A percentile compares a stretch with the other conserved stretches of the same genome.
Conservation (phyloP, 352 stramenopile genomes). For the Phytophthora parvispora region DNA sequence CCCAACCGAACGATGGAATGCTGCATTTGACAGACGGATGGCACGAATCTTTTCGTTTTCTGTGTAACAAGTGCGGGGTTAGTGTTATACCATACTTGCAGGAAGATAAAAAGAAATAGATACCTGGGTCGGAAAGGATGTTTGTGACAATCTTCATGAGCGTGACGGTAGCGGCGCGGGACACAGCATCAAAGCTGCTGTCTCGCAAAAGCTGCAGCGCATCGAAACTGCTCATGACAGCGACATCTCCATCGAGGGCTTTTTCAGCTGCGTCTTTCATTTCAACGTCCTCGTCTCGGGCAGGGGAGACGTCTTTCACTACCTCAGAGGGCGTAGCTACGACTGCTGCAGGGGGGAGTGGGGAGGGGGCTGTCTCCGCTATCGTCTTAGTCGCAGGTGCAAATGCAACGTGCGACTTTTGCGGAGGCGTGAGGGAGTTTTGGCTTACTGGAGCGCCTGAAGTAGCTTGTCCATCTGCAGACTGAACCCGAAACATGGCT, state of each 20-base stretch:
- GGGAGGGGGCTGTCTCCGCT: no score
- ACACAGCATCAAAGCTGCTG: slow-evolving; percentile 82
- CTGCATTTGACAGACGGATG: slow-evolving; percentile 83
- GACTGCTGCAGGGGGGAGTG: slow-evolving; percentile 1
- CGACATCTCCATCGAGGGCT: not conserved
- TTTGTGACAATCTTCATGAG: slow-evolving; percentile 92
- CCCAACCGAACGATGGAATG: slow-evolving; percentile 78
- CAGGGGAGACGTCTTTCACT: not conserved
- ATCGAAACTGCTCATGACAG: slow-evolving; percentile 59
- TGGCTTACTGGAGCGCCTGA: slow-evolving; percentile 2
- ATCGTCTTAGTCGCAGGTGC: not conserved
- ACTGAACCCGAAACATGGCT: slow-evolving; percentile 86
- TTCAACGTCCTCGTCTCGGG: slow-evolving; percentile 49
- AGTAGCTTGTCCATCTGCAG: slow-evolving; percentile 8
- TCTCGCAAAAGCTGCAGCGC: slow-evolving; percentile 79
- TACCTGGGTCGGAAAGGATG: slow-evolving; percentile 85
- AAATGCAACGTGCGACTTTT: slow-evolving; percentile 31
- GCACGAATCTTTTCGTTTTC: slow-evolving; percentile 86
- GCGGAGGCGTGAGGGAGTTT: not conserved
- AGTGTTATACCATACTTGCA: not conserved
- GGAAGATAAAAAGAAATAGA: not conserved
- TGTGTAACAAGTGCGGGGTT: slow-evolving; percentile 18
- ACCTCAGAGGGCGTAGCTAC: not conserved
- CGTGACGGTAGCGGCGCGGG: slow-evolving; percentile 63
- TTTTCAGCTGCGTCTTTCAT: slow-evolving; percentile 47